Evolutionary conservation across 495 filamentous ascomycete genomes (phyloP), one percentile per base, ranked within the genome.

Genomic region (Aspergillus sparsus): DNA sequence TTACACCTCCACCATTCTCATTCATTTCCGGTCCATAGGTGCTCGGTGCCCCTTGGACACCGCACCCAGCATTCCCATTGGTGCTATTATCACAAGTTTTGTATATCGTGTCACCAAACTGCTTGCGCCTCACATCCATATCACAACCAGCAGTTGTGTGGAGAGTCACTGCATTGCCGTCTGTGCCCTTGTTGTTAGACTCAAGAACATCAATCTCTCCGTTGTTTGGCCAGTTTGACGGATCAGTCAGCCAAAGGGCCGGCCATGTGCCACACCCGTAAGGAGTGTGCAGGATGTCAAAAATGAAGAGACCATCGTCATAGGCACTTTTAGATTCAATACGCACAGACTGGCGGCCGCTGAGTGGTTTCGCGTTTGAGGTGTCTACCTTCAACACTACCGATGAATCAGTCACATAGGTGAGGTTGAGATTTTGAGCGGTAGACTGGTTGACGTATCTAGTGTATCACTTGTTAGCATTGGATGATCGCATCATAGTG

Each of bases 191-290:
- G 39, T 83, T 83, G 27, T 71, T 72, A 8, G 75, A 66, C 57
- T 83, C 80, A 9, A 83, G 55, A 15, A 82, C 63, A 60, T 83
- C 80, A 31, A 83, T 82, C 59, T 83, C 80, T 7, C 80, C 80
- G 46, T 81, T 79, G 0, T 36, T 53, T 0, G 86, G 86, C 86
- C 86, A 89, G 36, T 82, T 80, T 15, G 74, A 66, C 0, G 82
- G 79, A 13, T 82, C 85, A 1, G 84, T 84, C 7, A 88, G 68
- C 86, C 86, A 89, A 18, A 90, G 81, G 0, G 83, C 83, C 0
- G 81, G 81, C 82, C 82, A 84, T 12, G 81, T 83, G 1, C 73
- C 81, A 60, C 82, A 85, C 15, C 78, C 79, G 49, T 74, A 75
- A 13, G 80, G 80, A 0, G 75, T 71, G 46, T 81, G 79, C 4